phyloP scores from a whole-genome alignment of 345 rosid genomes.

The Syzygium aqueum region DNA sequence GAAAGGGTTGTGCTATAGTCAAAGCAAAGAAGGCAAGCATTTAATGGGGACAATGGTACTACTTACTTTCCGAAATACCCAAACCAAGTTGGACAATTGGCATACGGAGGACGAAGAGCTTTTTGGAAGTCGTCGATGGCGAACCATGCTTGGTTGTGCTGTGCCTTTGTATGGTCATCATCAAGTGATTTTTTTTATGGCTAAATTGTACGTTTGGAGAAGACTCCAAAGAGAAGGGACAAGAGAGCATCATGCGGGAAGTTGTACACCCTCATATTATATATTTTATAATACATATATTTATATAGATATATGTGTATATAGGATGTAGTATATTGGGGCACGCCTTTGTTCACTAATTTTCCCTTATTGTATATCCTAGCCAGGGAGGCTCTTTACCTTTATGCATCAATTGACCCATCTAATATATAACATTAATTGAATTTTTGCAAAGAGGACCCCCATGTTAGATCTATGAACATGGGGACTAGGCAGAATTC shows the following conservation, averaged over 20 bases:
- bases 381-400: slow-evolving; percentile 1
- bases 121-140: background rate
- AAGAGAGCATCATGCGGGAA: slow-evolving; percentile 55
- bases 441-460: background rate
- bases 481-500: background rate
- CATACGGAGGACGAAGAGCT: background rate
- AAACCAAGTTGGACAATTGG: background rate
- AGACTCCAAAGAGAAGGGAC: slow-evolving; percentile 69
- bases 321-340: slow-evolving; percentile 13
- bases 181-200: background rate
- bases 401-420: background rate
- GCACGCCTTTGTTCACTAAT: slow-evolving; percentile 36
- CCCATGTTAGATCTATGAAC: background rate
- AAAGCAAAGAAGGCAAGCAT: background rate
- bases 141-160: background rate
- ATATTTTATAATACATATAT: background rate
- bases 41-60: background rate
- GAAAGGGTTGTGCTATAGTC: background rate
- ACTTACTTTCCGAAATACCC: background rate
- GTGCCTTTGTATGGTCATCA: background rate
- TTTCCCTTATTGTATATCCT: slow-evolving; percentile 8
- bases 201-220: slow-evolving; percentile 10
- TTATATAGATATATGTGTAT: background rate
- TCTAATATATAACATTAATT: background rate
- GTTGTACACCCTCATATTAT: background rate